A percentile compares a stretch with the other conserved stretches of the same genome.
phyloP scores from a whole-genome alignment of 768 basidiomycete species.

The Rickenella mellea region DNA sequence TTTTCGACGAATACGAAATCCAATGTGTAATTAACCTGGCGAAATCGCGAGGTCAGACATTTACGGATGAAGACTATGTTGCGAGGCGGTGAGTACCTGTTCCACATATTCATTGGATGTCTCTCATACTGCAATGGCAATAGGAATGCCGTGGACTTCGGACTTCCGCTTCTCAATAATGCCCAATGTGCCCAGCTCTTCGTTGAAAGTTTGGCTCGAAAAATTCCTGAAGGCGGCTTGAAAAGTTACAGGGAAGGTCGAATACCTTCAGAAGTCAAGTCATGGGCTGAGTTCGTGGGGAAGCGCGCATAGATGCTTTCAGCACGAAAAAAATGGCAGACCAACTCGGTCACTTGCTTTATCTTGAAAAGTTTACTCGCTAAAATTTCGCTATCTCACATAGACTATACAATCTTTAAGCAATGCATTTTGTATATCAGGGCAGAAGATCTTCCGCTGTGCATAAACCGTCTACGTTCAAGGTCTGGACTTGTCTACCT shows the following conservation, averaged over 20 bases:
- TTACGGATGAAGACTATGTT: constrained; percentile 91
- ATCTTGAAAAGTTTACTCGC: too few relatives aligned
- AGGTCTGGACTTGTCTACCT: constrained; percentile 24
- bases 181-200: constrained; percentile 82
- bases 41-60: constrained; percentile 61
- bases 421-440: background rate
- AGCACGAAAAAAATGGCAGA: background rate
- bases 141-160: constrained; percentile 94
- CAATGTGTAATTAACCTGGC: constrained; percentile 92
- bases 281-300: constrained; percentile 88
- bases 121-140: constrained; percentile 1
- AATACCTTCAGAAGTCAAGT: constrained; percentile 84
- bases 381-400: background rate
- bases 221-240: constrained; percentile 75
- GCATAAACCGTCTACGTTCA: constrained; percentile 42
- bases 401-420: constrained; percentile 1
- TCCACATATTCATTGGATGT: constrained; percentile 3
- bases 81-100: constrained; percentile 61
- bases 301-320: constrained; percentile 38
- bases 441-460: constrained; percentile 31
- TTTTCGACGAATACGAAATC: constrained; percentile 91
- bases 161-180: constrained; percentile 85
- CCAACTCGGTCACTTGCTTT: too few relatives aligned
- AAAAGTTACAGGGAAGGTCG: constrained; percentile 75
- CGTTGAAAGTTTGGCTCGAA: constrained; percentile 79